phyloP scores from a whole-genome alignment of 2,329 filamentous ascomycete species.

The Ceratocystis alfenasii region DNA sequence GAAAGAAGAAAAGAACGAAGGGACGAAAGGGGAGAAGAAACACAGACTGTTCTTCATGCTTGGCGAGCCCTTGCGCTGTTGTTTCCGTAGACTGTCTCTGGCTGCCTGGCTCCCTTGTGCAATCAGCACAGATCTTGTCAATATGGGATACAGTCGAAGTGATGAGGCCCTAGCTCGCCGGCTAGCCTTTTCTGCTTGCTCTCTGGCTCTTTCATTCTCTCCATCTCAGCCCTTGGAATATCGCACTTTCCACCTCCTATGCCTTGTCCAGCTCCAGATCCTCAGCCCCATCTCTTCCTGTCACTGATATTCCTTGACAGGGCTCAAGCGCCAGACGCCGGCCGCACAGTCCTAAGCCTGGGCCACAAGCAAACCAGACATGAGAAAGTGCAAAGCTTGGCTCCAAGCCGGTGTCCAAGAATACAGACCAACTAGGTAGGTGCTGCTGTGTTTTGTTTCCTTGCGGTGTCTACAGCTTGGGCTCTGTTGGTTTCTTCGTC shows the following conservation, averaged over 20 bases:
- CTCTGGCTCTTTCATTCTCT: too few relatives aligned
- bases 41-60: background rate
- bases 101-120: background rate
- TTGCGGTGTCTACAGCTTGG: background rate
- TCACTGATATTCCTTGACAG: background rate
- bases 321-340: constrained; percentile 4
- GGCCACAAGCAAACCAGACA: background rate
- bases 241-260: too few relatives aligned
- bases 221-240: too few relatives aligned
- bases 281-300: constrained; percentile 8
- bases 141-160: too few relatives aligned
- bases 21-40: background rate
- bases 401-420: too few relatives aligned
- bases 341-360: background rate
- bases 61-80: too few relatives aligned
- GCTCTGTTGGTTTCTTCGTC: background rate
- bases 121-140: too few relatives aligned
- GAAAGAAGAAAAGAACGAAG: background rate
- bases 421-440: too few relatives aligned
- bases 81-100: background rate
- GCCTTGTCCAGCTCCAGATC: background rate
- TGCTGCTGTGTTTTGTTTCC: background rate
- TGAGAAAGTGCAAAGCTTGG: background rate
- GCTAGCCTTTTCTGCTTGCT: too few relatives aligned
- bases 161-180: too few relatives aligned